Percentiles rank a stretch among this genome's conserved stretches.
phyloP scores from a whole-genome alignment of 2,329 filamentous ascomycete genomes.

The Colletotrichum graminicola region DNA sequence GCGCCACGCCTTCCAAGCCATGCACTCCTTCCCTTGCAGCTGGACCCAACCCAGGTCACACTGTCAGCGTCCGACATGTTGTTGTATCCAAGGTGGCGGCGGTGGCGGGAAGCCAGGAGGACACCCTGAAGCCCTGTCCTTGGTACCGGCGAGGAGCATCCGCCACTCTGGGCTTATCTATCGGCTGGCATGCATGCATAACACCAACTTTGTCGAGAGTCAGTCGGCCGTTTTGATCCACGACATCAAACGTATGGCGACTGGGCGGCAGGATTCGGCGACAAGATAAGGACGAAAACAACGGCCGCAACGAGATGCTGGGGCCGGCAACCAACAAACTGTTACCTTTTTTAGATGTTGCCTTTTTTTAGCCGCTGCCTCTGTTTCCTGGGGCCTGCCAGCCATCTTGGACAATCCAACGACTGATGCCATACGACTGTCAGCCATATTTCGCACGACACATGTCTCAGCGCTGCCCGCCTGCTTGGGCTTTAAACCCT shows the following conservation, averaged over 20 bases:
- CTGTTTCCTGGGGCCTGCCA: background rate
- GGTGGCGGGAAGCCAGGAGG: slow-evolving; percentile 13
- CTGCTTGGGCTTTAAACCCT: slow-evolving; percentile 13
- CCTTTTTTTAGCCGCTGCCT: background rate
- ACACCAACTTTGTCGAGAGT: slow-evolving; percentile 26
- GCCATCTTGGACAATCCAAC: slow-evolving; percentile 13
- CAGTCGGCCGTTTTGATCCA: slow-evolving; percentile 14
- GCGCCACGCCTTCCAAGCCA: slow-evolving; percentile 14
- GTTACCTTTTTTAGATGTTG: background rate
- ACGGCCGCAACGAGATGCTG: slow-evolving; percentile 2
- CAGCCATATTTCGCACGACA: slow-evolving; percentile 18
- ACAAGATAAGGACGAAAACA: slow-evolving; percentile 29
- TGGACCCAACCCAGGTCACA: slow-evolving; percentile 8
- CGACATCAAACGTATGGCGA: slow-evolving; percentile 16
- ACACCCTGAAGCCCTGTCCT: background rate
- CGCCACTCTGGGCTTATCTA: slow-evolving; percentile 28
- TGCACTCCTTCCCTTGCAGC: slow-evolving; percentile 12
- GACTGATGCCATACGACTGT: slow-evolving; percentile 9
- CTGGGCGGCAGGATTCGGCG: slow-evolving; percentile 7
- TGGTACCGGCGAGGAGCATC: slow-evolving; percentile 18
- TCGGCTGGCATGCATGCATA: slow-evolving; percentile 26
- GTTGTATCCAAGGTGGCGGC: slow-evolving; percentile 7
- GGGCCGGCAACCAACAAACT: background rate
- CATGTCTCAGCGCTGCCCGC: slow-evolving; percentile 17
- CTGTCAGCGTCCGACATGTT: background rate